phyloP scores from a whole-genome alignment of 129 eudicot species.

The Mikania micrantha region DNA sequence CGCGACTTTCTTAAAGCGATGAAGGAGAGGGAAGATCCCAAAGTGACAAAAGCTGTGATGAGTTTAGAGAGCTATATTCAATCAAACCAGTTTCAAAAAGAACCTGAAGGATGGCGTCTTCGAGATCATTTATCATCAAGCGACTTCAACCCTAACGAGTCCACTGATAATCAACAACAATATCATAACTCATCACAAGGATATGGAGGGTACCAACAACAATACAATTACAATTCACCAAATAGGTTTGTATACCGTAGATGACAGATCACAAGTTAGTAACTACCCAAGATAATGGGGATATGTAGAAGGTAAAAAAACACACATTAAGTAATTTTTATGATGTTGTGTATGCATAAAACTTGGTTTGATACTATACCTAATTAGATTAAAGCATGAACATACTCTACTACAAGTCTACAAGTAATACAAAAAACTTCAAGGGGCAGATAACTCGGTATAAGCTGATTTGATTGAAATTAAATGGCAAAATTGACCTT shows the following conservation, averaged over 20 bases:
- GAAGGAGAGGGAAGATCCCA: slow-evolving; percentile 34
- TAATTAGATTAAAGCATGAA: too few species aligned
- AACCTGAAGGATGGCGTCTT: slow-evolving; percentile 73
- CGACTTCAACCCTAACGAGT: slow-evolving; percentile 19
- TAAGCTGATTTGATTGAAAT: too few species aligned
- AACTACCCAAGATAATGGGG: too few species aligned
- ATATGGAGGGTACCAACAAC: slow-evolving; percentile 20
- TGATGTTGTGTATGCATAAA: too few species aligned
- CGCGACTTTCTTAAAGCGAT: slow-evolving; percentile 43
- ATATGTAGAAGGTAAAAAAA: too few species aligned
- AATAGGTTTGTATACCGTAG: slow-evolving; percentile 22
- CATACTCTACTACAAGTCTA: too few species aligned
- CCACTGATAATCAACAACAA: slow-evolving; percentile 26
- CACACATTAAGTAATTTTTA: too few species aligned
- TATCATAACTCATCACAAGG: slow-evolving; percentile 25
- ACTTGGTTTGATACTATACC: too few species aligned
- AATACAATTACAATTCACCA: slow-evolving; percentile 26
- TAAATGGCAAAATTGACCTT: too few species aligned
- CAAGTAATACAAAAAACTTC: too few species aligned
- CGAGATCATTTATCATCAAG: slow-evolving; percentile 32
- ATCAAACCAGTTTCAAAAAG: slow-evolving; percentile 43
- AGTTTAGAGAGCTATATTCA: slow-evolving; percentile 46
- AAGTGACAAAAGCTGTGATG: slow-evolving; percentile 29
- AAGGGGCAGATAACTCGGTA: too few species aligned
- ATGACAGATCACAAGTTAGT: neutral